Base-by-base conservation (phyloP, 345 rosid species). In the Mallotus nudiflorus region DNA sequence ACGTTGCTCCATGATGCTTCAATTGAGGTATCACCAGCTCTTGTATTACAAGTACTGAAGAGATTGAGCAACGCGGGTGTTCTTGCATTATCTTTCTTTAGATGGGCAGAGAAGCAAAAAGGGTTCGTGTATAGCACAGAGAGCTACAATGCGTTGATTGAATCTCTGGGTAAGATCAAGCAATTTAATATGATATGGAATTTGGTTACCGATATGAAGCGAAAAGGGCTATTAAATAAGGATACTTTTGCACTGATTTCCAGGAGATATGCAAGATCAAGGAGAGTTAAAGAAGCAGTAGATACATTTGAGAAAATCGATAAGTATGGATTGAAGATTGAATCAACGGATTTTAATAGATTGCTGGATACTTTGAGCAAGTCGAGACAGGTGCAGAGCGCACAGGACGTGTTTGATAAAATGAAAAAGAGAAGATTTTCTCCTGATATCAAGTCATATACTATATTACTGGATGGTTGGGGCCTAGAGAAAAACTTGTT, bases 391-490 rank as follows among this genome's bases (percentile, higher is more conserved):
- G 94, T 88, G 24, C 81, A 66, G 33, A 85, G 76, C 62, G 97
- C 96, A 71, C 97, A 91, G 56, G 73, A 88, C 83, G 83, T 93
- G 93, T 88, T 91, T 62, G 98, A 93, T 64, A 83, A 81, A 86
- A 89, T 89, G 89, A 88, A 83, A 53, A 88, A 75, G 60, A 88
- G 75, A 69, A 86, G 82, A 68, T 88, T 93, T 69, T 64, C 56
- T 25, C 87, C 95, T 25, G 91, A 89, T 78, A 70, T 89, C 3
- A 89, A 89, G 85, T 82, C 93, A 1, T 89, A 80, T 33, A 85
- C 97, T 9, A 91, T 91, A 75, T 76, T 91, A 74, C 82, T 91
- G 25, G 91, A 91, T 79, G 95, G 98, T 18, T 93, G 97, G 94
- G 91, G 96, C 45, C 86, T 82, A 67, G 92, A 82, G 73, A 77